Percentiles rank a stretch among this genome's conserved stretches.
Evolutionary conservation across 2,329 filamentous ascomycete species (phyloP).

Genomic region (Pochonia chlamydosporia): DNA sequence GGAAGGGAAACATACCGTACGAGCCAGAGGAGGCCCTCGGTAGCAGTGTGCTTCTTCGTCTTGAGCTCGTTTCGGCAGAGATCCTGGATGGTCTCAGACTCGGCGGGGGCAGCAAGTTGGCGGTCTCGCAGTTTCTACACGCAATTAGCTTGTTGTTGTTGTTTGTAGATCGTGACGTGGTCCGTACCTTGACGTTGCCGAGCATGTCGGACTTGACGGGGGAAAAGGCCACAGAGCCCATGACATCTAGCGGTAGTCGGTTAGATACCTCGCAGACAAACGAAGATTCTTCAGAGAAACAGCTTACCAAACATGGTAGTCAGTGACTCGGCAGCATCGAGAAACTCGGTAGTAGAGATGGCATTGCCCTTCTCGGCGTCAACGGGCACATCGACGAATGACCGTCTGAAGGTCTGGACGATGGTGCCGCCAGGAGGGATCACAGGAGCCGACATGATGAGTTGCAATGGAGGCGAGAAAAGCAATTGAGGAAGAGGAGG

Average conservation of each 20-base stretch:
- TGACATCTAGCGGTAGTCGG: slow-evolving; percentile 41
- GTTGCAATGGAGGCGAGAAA: slow-evolving; percentile 4
- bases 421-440: slow-evolving; percentile 68
- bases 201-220: slow-evolving; percentile 88
- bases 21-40: slow-evolving; percentile 89
- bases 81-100: slow-evolving; percentile 79
- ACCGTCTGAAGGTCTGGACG: slow-evolving; percentile 78
- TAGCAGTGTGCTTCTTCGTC: slow-evolving; percentile 79
- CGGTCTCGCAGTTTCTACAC: slow-evolving; percentile 81
- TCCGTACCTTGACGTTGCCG: slow-evolving; percentile 78
- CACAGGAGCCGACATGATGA: slow-evolving; percentile 45
- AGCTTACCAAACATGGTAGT: slow-evolving; percentile 74
- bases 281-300: background rate
- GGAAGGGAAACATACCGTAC: slow-evolving; percentile 54
- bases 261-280: background rate
- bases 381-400: slow-evolving; percentile 78
- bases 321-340: slow-evolving; percentile 83
- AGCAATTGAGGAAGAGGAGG: background rate
- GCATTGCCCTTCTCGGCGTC: slow-evolving; percentile 68
- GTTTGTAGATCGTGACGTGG: background rate
- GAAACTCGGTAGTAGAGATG: slow-evolving; percentile 78
- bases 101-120: slow-evolving; percentile 68
- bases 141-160: background rate
- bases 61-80: slow-evolving; percentile 84
- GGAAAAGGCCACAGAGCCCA: slow-evolving; percentile 71